These are phyloP conservation scores for Pistacia atlantica DNA, from an alignment of 345 rosid species.

Conservation along the genomic window DNA sequence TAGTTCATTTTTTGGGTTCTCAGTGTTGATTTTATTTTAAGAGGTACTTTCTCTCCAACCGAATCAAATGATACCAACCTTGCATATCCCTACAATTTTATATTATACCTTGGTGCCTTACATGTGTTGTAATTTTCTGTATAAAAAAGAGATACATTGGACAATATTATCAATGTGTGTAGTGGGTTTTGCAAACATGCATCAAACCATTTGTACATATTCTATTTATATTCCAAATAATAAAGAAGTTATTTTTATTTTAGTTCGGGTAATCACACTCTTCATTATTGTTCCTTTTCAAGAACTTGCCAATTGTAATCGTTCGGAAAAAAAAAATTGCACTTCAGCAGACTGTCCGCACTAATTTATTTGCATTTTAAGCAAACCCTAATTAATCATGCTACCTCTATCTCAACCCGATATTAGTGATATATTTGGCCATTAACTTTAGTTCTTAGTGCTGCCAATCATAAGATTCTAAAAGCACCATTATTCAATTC, in stretches of 20 bases:
- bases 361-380: conserved; percentile 34
- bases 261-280: background rate
- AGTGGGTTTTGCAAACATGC: conserved; percentile 16
- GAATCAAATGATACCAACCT: conserved; percentile 34
- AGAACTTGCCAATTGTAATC: conserved; percentile 12
- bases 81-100: conserved; percentile 11
- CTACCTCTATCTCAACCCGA: conserved; percentile 3
- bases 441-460: conserved; percentile 23
- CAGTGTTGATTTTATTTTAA: conserved; percentile 21
- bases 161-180: conserved; percentile 17
- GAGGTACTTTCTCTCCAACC: conserved; percentile 46
- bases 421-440: background rate
- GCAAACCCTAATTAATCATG: conserved; percentile 29
- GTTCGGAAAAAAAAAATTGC: conserved; percentile 1
- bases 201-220: conserved; percentile 24
- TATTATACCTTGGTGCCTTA: conserved; percentile 18
- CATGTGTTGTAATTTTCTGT: conserved; percentile 26
- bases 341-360: conserved; percentile 6
- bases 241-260: background rate
- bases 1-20: conserved; percentile 15
- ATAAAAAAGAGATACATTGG: conserved; percentile 25
- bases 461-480: background rate
- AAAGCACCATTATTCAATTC: conserved; percentile 4
- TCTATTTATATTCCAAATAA: conserved; percentile 26
- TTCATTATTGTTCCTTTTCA: conserved; percentile 5